Base-by-base conservation (phyloP, 164 flowering plant species). In the Macadamia tetraphylla region DNA sequence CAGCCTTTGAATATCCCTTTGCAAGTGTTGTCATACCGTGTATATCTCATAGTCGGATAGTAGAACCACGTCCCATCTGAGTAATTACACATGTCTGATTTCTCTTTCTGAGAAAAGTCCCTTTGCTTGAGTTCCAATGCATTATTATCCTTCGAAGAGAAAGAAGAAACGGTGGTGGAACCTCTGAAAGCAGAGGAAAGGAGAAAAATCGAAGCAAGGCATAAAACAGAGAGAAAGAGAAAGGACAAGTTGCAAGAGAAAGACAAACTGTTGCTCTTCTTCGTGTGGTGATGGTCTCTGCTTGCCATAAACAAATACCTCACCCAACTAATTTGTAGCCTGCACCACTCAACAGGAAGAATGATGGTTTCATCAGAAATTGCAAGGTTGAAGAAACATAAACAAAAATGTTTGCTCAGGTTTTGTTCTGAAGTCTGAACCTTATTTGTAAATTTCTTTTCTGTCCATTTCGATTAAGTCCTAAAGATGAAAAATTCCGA, bases 1-100 rank as follows among this genome's bases (percentile, higher is more conserved):
- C 99, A 94, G 6, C 98, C 99, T 70, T 87, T 90, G 86, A 86
- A 94, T 9, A 94, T 92, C 84, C 92, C 99, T 80, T 90, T 94
- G 75, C 99, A 94, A 46, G 87, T 81, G 59, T 75, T 53, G 60
- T 87, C 96, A 64, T 92, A 94, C 53, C 81, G 81, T 9, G 68
- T 57, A 48, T 82, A 63, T 71, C 64, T 76, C 51, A 43, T 23
- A 12, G 42, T 70, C 48, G 84, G 82, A 77, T 88, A 91, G 77
- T 81, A 79, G 81, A 92, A 73, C 99, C 99, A 94, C n/a, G 68
- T 51, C 9, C 99, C 99, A 35, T 83, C 81, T 9, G 87, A 70
- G 83, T 77, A 82, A 68, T 92, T 78, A 73, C 94, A 94, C 23
- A 64, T 55, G 3, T 61, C 55, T 31, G 13, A 32, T 30, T 12